Conservation (phyloP, 148 eudicot genomes). For the Fallopia convolvulus region DNA sequence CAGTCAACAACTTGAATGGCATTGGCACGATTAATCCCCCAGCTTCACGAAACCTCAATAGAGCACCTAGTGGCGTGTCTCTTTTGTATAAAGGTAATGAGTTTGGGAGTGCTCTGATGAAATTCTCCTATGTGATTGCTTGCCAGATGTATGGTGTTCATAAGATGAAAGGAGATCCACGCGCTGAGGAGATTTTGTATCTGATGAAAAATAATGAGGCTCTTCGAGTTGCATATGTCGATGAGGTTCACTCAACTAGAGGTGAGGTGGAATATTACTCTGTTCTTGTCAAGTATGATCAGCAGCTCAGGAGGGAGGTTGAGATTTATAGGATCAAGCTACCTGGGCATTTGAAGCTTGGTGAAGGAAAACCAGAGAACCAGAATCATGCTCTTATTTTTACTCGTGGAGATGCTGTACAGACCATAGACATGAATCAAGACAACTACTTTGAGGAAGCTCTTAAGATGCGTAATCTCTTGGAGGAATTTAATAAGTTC, state of each 20-base stretch:
- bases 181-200: constrained; percentile 76
- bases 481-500: constrained; percentile 66
- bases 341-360: constrained; percentile 85
- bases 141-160: constrained; percentile 87
- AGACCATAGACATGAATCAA: constrained; percentile 96
- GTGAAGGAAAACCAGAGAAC: constrained; percentile 96
- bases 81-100: constrained; percentile 59
- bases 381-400: constrained; percentile 94
- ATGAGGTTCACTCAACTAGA: constrained; percentile 54
- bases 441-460: constrained; percentile 91
- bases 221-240: constrained; percentile 93
- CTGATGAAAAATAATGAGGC: constrained; percentile 89
- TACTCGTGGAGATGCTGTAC: constrained; percentile 91
- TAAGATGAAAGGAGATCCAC: constrained; percentile 55
- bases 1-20: constrained; percentile 28
- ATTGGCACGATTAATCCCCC: constrained; percentile 19
- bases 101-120: constrained; percentile 74
- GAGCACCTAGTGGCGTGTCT: constrained; percentile 56
- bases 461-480: constrained; percentile 79
- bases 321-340: constrained; percentile 76
- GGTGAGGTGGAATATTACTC: constrained; percentile 65
- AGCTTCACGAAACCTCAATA: constrained; percentile 33
- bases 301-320: constrained; percentile 57
- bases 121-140: constrained; percentile 79
- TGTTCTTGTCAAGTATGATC: constrained; percentile 89